Evolutionary conservation across 2,329 filamentous ascomycete genomes (phyloP).

Genomic region (Verticillium klebahnii): DNA sequence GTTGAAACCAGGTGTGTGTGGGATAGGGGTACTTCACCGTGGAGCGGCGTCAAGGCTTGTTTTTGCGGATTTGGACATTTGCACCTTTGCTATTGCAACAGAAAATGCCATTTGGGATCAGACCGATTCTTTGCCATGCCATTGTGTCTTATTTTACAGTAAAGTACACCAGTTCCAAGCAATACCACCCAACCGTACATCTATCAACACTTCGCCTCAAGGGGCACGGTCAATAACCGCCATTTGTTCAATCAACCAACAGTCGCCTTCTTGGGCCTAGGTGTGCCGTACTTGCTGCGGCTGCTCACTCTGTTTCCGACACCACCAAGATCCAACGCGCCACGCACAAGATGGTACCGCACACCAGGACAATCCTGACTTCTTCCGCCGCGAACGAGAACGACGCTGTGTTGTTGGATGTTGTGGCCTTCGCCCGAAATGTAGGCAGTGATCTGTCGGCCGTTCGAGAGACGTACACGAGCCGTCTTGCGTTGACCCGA

Average conservation of each 20-base stretch:
- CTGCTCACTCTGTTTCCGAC: constrained; percentile 79
- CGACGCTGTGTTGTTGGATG: constrained; percentile 97
- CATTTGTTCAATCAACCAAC: constrained; percentile 32
- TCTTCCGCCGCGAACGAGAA: constrained; percentile 88
- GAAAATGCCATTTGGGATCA: constrained; percentile 3
- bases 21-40: constrained; percentile 1
- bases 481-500: constrained; percentile 96
- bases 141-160: constrained; percentile 6
- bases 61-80: background rate
- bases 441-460: constrained; percentile 84
- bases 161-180: background rate
- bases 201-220: background rate
- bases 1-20: background rate
- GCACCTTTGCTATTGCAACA: constrained; percentile 2
- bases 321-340: constrained; percentile 89
- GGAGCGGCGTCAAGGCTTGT: constrained; percentile 13
- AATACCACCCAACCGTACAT: constrained; percentile 1
- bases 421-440: constrained; percentile 98
- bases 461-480: constrained; percentile 81
- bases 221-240: background rate
- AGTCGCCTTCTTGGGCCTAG: constrained; percentile 87
- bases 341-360: constrained; percentile 88
- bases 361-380: constrained; percentile 98
- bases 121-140: constrained; percentile 1
- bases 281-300: constrained; percentile 95